phyloP scores from a whole-genome alignment of 345 rosid genomes.

The Salix koriyanagi region DNA sequence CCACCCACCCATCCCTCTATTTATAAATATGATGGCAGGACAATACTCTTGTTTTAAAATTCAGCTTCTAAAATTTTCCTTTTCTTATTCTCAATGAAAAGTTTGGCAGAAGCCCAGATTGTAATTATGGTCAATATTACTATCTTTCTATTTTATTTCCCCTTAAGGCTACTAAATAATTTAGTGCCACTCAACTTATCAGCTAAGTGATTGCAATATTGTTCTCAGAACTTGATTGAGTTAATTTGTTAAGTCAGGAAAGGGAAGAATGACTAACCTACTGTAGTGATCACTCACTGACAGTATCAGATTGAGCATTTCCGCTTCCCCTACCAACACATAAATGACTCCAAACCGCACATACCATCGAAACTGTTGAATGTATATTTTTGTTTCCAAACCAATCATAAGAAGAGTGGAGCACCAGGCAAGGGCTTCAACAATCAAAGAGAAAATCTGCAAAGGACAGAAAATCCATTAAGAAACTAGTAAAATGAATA shows the following conservation, averaged over 20 bases:
- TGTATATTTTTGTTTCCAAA: slow-evolving; percentile 27
- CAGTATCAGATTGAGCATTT: slow-evolving; percentile 21
- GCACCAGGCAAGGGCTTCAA: slow-evolving; percentile 27
- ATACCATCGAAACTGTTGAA: slow-evolving; percentile 30
- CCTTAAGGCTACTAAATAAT: neutral
- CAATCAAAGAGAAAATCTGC: slow-evolving; percentile 23
- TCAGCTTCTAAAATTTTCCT: neutral
- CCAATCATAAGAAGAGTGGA: slow-evolving; percentile 26
- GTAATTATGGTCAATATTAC: neutral
- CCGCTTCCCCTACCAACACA: slow-evolving; percentile 28
- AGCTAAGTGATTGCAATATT: neutral
- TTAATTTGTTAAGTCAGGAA: neutral
- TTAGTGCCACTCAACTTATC: neutral
- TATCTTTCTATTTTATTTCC: neutral
- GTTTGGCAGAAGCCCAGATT: neutral
- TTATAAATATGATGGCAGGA: neutral
- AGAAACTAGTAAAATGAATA: neutral
- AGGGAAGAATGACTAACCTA: slow-evolving; percentile 11
- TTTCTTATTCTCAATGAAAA: neutral
- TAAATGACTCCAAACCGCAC: slow-evolving; percentile 34
- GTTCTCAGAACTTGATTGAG: neutral
- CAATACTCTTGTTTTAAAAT: neutral
- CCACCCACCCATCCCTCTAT: too few relatives aligned
- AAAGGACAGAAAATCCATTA: neutral
- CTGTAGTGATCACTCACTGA: slow-evolving; percentile 13